Evolutionary conservation across 2,329 filamentous ascomycete species (phyloP), one percentile per base, ranked within the genome.

Genomic region (Penicillium sp.): DNA sequence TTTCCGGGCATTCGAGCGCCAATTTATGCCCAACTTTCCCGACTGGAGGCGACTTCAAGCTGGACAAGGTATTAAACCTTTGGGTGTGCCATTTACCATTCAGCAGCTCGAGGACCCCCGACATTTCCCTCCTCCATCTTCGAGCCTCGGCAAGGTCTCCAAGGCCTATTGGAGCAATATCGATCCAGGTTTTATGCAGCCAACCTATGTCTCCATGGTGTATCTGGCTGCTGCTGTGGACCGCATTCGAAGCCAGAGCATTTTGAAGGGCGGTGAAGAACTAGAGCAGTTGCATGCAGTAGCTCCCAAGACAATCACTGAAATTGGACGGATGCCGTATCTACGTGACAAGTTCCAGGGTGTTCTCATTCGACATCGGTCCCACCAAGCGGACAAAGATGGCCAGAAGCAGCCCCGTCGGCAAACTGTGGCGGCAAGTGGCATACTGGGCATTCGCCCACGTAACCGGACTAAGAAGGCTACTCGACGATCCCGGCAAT

Each of bases 11-110:
- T 91, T 87, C 63, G 91, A 97, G 71, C 70, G 76, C 26, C 80
- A 82, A 51, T 82, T 97, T 47, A 94, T 95, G 79, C 77, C 80
- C 1, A 76, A 80, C 32, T 95, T 90, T 79, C 79, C 80, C 9
- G 88, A 89, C 25, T 96, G 90, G 88, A 59, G 57, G 5, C 52
- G 61, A 44, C 55, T 74, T 28, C 58, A 59, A 12, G 64, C 64
- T 49, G 66, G 70, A 24, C 61, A 60, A 44, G 60, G 59, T 4
- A 25, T 64, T 26, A 61, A 62, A 35, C 66, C 68, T 8, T 43
- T 53, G 8, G 56, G 56, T 29, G 63, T 60, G 8, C 60, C 65
- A 28, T 50, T 47, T 28, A 58, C 59, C 9, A 58, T 69, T 34
- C 61, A 66, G 39, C 50, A 63, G 33, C 50, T 71, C n/a, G 66